Conservation (phyloP, 2,329 filamentous ascomycete genomes). For the Trichoderma sp. region DNA sequence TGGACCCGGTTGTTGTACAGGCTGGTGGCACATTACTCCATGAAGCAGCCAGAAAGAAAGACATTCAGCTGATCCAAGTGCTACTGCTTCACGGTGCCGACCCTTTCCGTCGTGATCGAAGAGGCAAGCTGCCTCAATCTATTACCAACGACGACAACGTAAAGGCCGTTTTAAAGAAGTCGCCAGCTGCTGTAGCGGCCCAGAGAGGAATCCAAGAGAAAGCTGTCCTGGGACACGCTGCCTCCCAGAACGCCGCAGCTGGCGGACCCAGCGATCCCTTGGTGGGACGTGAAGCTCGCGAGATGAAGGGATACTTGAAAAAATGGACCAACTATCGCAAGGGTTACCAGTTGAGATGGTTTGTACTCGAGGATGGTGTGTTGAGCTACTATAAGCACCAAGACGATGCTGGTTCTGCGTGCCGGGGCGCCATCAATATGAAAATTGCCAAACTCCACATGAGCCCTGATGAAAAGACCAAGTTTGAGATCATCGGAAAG, state of each 20-base stretch:
- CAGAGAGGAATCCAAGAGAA: conserved; percentile 97
- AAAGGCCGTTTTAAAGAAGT: conserved; percentile 85
- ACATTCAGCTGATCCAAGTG: conserved; percentile 84
- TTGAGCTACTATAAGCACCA: conserved; percentile 99
- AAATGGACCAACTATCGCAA: conserved; percentile 99
- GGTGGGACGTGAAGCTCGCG: conserved; percentile 81
- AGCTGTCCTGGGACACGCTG: conserved; percentile 80
- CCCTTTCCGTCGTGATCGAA: conserved; percentile 91
- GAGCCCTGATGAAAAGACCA: conserved; percentile 95
- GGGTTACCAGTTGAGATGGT: conserved; percentile 96
- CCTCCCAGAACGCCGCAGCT: conserved; percentile 56
- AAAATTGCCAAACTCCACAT: conserved; percentile 91
- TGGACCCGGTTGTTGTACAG: conserved; percentile 74
- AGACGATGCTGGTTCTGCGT: conserved; percentile 93
- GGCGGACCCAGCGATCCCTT: conserved; percentile 60
- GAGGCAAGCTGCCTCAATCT: conserved; percentile 93
- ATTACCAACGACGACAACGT: conserved; percentile 94
- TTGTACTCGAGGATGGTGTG: conserved; percentile 95
- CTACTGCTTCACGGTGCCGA: conserved; percentile 92
- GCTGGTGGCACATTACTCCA: conserved; percentile 90
- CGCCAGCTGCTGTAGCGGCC: conserved; percentile 89
- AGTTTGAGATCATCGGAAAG: conserved; percentile 97
- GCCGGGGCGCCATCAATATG: conserved; percentile 98
- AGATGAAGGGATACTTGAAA: conserved; percentile 98
- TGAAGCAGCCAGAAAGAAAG: conserved; percentile 85